These are phyloP conservation scores for Batrachochytrium dendrobatidis DNA, from an alignment of 371 early-diverging fungal species.

Conservation along the genomic window DNA sequence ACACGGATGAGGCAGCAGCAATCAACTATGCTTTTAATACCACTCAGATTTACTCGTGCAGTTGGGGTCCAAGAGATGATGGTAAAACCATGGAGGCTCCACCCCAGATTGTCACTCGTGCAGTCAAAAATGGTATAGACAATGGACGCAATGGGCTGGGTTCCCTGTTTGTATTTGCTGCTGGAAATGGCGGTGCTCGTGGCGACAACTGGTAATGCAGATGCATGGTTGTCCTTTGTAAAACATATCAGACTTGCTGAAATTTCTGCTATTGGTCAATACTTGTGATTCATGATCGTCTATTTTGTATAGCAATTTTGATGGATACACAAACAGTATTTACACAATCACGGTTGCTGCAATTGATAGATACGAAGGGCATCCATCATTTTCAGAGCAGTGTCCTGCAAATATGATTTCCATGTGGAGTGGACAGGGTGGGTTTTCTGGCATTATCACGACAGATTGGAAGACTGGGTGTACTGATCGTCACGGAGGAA, in stretches of 20 bases:
- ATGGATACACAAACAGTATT: constrained; percentile 94
- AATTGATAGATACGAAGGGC: constrained; percentile 61
- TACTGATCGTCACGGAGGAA: constrained; percentile 81
- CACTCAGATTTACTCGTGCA: constrained; percentile 89
- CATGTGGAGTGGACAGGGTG: constrained; percentile 58
- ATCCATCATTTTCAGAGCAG: constrained; percentile 82
- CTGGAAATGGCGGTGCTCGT: constrained; percentile 81
- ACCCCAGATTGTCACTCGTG: constrained; percentile 64
- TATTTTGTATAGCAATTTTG: constrained; percentile 64
- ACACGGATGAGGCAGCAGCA: constrained; percentile 84
- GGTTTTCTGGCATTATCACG: constrained; percentile 55
- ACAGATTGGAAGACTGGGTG: constrained; percentile 69
- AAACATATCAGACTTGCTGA: neutral
- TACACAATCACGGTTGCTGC: constrained; percentile 93
- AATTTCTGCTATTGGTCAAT: too few relatives aligned
- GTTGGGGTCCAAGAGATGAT: constrained; percentile 94
- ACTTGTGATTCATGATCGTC: too few relatives aligned
- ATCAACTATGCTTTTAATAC: constrained; percentile 77
- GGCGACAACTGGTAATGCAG: constrained; percentile 79
- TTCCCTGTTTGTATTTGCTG: constrained; percentile 87
- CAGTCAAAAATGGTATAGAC: constrained; percentile 71
- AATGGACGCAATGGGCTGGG: constrained; percentile 84
- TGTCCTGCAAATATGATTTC: constrained; percentile 86
- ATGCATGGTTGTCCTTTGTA: neutral
- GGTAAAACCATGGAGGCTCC: constrained; percentile 87